phyloP scores from a whole-genome alignment of 2,329 filamentous ascomycete species.

The Periconia sp. region DNA sequence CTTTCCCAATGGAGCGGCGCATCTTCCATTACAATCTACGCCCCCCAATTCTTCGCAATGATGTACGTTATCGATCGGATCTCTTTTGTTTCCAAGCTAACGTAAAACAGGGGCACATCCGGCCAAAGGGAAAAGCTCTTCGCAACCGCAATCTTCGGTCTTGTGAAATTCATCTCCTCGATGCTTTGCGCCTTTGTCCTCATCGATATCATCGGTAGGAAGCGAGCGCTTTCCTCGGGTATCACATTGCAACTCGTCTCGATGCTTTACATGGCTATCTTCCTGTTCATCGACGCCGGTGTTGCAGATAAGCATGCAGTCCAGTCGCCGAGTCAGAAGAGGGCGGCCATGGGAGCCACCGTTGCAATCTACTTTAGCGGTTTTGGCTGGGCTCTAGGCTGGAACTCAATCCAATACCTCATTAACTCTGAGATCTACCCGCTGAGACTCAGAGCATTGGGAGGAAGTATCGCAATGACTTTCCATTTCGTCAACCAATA shows the following conservation, averaged over 20 bases:
- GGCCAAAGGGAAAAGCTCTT: conserved; percentile 73
- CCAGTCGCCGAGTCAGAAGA: conserved; percentile 57
- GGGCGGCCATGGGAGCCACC: conserved; percentile 67
- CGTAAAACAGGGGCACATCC: conserved; percentile 59
- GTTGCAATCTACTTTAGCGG: conserved; percentile 68
- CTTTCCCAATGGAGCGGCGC: conserved; percentile 77
- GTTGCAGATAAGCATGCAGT: conserved; percentile 57
- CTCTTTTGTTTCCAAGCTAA: background rate
- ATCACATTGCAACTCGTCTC: conserved; percentile 56
- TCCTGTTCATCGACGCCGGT: conserved; percentile 64
- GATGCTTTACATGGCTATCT: conserved; percentile 63
- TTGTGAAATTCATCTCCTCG: conserved; percentile 73
- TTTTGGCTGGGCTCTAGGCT: conserved; percentile 54
- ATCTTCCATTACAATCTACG: conserved; percentile 77
- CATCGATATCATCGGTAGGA: conserved; percentile 79
- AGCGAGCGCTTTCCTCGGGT: conserved; percentile 59
- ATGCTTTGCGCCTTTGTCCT: conserved; percentile 77
- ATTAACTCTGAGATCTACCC: conserved; percentile 81
- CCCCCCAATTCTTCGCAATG: conserved; percentile 73
- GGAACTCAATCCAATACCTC: conserved; percentile 80
- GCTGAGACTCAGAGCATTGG: conserved; percentile 72
- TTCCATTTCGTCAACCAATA: conserved; percentile 82
- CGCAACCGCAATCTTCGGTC: conserved; percentile 76
- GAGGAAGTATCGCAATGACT: conserved; percentile 75
- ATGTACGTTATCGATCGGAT: conserved; percentile 45